Evolutionary conservation across 2,329 filamentous ascomycete genomes (phyloP), one percentile per base, ranked within the genome.

Genomic region (Verticillium dahliae): DNA sequence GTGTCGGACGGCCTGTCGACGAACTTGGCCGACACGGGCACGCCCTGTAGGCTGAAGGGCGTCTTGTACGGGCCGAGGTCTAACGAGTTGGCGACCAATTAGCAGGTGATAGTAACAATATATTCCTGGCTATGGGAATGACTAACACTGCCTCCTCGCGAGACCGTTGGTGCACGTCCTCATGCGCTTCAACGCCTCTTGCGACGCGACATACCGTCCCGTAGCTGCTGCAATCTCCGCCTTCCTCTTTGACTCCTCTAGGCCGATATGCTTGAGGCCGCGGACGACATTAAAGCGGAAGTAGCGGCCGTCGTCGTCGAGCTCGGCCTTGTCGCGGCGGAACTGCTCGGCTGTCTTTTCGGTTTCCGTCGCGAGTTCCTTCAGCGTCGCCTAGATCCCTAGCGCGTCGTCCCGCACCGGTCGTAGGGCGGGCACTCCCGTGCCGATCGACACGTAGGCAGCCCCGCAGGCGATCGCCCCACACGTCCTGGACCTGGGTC

Each of bases 291-390:
- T 57, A 34, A 57, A 57, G 34, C 56, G 13, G 34, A 56, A 56
- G 56, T 57, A 57, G 52, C 52, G 4, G 5, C 31, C 3, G 52
- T 4, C 52, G 10, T 55, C 3, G 10, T 55, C 52, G 22, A 55
- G 52, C 9, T 33, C 52, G 52, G 13, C 52, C 10, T 55, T 33
- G 22, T 55, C 22, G 52, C 52, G 52, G n/a, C 10, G 67, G 63
- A 80, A 79, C 57, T 65, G 66, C 58, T 76, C 66, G 11, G 74
- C 75, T 14, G 74, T 77, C 52, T 73, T 68, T 62, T 78, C 74
- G 0, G 74, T 76, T 55, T 80, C 76, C 4, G 72, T 75, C 18
- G 18, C 18, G 18, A 22, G 18, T 22, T 22, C 18, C 18, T 22
- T 22, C 18, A 22, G 18, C 18, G 18, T 22, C 18, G 18, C 18